Percentiles rank a stretch among this genome's conserved stretches.
Evolutionary conservation across 768 basidiomycete species (phyloP).

Genomic region (Suillus occidentalis): DNA sequence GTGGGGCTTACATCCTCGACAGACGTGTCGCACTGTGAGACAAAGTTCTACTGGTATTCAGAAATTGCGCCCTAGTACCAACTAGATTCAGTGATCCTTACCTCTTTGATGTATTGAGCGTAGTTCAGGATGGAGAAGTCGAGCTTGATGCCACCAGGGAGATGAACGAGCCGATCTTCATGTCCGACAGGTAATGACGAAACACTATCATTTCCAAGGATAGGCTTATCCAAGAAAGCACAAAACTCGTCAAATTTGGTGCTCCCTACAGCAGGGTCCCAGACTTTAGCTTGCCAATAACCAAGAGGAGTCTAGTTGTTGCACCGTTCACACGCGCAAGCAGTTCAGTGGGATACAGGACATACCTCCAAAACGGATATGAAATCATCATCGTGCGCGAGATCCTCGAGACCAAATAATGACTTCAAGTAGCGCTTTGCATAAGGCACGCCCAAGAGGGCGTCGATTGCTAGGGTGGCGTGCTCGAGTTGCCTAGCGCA

Average conservation of each 20-base stretch:
- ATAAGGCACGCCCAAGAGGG: constrained; percentile 48
- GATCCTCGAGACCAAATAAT: constrained; percentile 70
- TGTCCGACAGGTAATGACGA: constrained; percentile 48
- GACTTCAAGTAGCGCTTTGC: constrained; percentile 59
- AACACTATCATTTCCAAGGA: constrained; percentile 31
- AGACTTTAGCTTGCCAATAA: constrained; percentile 82
- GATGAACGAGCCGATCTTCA: constrained; percentile 44
- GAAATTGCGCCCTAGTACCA: constrained; percentile 1
- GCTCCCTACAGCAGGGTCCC: constrained; percentile 75
- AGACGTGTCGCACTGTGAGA: constrained; percentile 51
- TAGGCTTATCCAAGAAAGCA: constrained; percentile 47
- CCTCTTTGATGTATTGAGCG: constrained; percentile 74
- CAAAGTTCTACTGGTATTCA: constrained; percentile 42
- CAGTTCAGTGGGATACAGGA: constrained; percentile 20
- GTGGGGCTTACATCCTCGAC: constrained; percentile 48
- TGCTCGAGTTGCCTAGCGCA: constrained; percentile 62
- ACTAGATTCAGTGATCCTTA: constrained; percentile 25
- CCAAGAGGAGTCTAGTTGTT: constrained; percentile 54
- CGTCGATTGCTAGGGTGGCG: constrained; percentile 60
- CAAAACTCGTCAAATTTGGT: constrained; percentile 72
- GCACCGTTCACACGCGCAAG: constrained; percentile 3
- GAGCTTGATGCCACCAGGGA: constrained; percentile 48
- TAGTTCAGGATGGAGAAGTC: constrained; percentile 71
- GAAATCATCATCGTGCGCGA: constrained; percentile 79
- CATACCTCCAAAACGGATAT: constrained; percentile 61